Conservation (phyloP, 73 alveolate species). For the Paramecium octaurelia region DNA sequence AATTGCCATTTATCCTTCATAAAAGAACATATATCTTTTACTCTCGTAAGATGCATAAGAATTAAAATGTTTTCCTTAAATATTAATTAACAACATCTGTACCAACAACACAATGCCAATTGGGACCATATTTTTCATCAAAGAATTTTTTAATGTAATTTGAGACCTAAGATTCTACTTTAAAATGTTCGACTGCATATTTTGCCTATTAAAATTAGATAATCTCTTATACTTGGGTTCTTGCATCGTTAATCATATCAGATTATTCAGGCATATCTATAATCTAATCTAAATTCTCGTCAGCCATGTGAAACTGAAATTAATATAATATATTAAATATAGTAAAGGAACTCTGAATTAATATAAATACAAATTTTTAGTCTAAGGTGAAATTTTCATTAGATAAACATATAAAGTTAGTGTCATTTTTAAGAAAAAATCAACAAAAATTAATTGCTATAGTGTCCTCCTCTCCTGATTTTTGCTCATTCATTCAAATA, state of each 20-base stretch:
- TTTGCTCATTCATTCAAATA: no score
- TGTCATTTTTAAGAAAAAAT: no score
- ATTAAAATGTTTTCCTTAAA: constrained; percentile 89
- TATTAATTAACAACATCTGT: background rate
- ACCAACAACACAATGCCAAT: constrained; percentile 73
- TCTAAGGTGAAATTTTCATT: no score
- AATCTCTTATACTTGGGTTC: background rate
- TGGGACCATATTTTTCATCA: constrained; percentile 96
- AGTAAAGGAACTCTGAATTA: background rate
- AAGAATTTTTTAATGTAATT: constrained; percentile 88
- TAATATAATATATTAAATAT: background rate
- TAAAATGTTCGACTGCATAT: constrained; percentile 82
- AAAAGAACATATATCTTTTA: constrained; percentile 95
- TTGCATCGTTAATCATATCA: constrained; percentile 61
- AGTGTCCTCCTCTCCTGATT: no score
- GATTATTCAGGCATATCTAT: constrained; percentile 64
- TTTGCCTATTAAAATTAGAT: constrained; percentile 25
- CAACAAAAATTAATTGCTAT: no score
- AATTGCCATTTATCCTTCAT: constrained; percentile 96
- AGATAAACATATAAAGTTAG: no score
- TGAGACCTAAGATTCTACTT: constrained; percentile 88
- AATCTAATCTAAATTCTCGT: constrained; percentile 21
- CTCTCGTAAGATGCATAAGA: constrained; percentile 91
- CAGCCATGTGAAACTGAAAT: constrained; percentile 41
- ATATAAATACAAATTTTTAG: background rate